Evolutionary conservation across 192 early-diverging fungal genomes (phyloP).

Genomic region (Spinellus fusiger): DNA sequence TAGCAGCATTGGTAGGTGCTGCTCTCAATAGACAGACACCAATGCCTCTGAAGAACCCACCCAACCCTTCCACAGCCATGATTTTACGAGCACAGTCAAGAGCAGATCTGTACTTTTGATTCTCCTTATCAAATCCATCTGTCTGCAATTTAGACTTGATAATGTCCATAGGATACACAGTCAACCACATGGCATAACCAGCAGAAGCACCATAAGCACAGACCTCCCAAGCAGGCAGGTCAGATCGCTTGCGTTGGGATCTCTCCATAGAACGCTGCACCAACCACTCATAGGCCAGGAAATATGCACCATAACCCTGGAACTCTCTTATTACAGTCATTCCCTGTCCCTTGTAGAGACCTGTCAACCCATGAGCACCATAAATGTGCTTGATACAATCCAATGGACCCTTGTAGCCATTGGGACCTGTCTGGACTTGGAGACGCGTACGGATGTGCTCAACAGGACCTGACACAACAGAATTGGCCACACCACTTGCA

Average conservation of each 20-base stretch:
- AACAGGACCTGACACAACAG: conserved; percentile 84
- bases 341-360: conserved; percentile 87
- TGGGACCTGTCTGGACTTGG: conserved; percentile 78
- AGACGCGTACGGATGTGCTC: conserved; percentile 95
- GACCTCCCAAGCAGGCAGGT: conserved; percentile 74
- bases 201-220: conserved; percentile 77
- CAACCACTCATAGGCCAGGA: conserved; percentile 85
- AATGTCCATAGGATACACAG: conserved; percentile 87
- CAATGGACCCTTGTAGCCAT: conserved; percentile 62
- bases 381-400: conserved; percentile 85
- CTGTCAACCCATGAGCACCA: conserved; percentile 60
- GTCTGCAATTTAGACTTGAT: conserved; percentile 96
- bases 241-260: conserved; percentile 51
- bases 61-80: conserved; percentile 69
- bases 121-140: conserved; percentile 64
- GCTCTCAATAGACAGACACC: conserved; percentile 85
- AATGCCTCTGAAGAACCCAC: conserved; percentile 85
- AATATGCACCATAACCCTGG: conserved; percentile 92
- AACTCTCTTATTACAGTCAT: conserved; percentile 86
- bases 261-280: conserved; percentile 69
- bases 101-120: conserved; percentile 64
- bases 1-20: conserved; percentile 89
- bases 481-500: conserved; percentile 82
- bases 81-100: conserved; percentile 80
- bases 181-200: conserved; percentile 73